Evolutionary conservation across 2,329 filamentous ascomycete species (phyloP).

Genomic region (Lasiodiplodia sp.): DNA sequence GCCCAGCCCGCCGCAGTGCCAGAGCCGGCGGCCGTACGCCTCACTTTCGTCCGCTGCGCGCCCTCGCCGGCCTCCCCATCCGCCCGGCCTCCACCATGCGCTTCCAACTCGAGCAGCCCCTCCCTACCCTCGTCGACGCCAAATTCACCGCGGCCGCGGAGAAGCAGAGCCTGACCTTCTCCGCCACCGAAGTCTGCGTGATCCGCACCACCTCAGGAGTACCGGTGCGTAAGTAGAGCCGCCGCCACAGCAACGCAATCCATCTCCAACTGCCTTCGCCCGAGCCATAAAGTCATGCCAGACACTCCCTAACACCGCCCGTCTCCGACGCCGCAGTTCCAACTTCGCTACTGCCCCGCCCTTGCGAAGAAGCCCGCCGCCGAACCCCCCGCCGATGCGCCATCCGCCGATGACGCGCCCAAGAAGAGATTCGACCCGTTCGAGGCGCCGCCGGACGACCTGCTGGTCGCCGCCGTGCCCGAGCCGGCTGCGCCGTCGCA

Average conservation of each 20-base stretch:
- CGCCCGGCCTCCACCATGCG: constrained; percentile 38
- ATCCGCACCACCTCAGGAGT: constrained; percentile 47
- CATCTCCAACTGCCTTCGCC: constrained; percentile 28
- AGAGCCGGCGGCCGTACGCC: constrained; percentile 23
- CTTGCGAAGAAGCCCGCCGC: constrained; percentile 69
- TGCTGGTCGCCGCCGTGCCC: constrained; percentile 63
- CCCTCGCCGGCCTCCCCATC: constrained; percentile 22
- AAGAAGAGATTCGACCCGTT: constrained; percentile 64
- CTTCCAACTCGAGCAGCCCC: constrained; percentile 43
- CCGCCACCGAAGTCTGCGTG: constrained; percentile 48
- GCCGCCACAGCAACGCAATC: neutral
- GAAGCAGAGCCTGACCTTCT: constrained; percentile 47
- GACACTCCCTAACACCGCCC: constrained; percentile 24
- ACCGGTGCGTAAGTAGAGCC: constrained; percentile 42
- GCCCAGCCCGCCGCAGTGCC: constrained; percentile 17
- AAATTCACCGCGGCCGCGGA: constrained; percentile 48
- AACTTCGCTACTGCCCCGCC: constrained; percentile 74
- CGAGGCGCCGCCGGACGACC: constrained; percentile 62
- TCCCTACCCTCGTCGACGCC: constrained; percentile 46
- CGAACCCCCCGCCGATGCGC: constrained; percentile 3
- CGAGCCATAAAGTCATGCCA: neutral
- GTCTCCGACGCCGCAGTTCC: constrained; percentile 61
- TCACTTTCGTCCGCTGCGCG: constrained; percentile 26
- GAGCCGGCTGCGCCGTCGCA: constrained; percentile 56
- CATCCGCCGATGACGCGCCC: constrained; percentile 3